Conservation (phyloP, 495 filamentous ascomycete species). For the Penicillium angulare region DNA sequence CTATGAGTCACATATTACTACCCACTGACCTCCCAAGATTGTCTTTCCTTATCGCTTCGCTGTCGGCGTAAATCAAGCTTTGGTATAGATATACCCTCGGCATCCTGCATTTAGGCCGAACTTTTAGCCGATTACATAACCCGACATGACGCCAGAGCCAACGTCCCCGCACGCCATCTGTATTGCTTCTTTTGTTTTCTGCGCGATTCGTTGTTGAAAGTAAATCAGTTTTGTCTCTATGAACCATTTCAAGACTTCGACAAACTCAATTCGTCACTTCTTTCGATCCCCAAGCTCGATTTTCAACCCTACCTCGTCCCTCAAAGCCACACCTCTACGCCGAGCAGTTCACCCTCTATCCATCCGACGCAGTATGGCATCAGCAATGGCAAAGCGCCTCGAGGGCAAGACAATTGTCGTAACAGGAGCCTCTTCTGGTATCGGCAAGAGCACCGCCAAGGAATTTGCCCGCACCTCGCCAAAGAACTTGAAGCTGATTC, state of each 20-base stretch:
- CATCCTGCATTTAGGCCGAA: neutral
- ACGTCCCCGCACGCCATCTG: conserved; percentile 22
- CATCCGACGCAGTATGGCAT: conserved; percentile 60
- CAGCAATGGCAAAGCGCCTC: conserved; percentile 80
- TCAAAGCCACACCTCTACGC: conserved; percentile 18
- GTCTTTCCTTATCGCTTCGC: too few relatives aligned
- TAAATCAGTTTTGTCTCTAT: conserved; percentile 22
- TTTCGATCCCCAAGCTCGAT: conserved; percentile 17
- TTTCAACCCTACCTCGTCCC: conserved; percentile 18
- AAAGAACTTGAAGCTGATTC: conserved; percentile 73
- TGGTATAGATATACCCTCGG: neutral
- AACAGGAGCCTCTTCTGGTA: conserved; percentile 92
- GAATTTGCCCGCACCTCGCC: conserved; percentile 91
- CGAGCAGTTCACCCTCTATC: conserved; percentile 20
- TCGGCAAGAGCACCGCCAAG: conserved; percentile 79
- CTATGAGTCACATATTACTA: too few relatives aligned
- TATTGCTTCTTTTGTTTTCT: conserved; percentile 22
- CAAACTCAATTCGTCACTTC: conserved; percentile 29
- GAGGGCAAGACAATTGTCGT: conserved; percentile 91
- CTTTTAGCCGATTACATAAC: conserved; percentile 17
- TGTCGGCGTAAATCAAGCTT: too few relatives aligned
- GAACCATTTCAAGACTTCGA: conserved; percentile 27
- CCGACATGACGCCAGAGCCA: conserved; percentile 19
- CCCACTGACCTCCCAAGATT: too few relatives aligned
- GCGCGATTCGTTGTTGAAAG: neutral